Evolutionary conservation across 495 filamentous ascomycete species (phyloP).

Genomic region (Aspergillus bertholletiae): DNA sequence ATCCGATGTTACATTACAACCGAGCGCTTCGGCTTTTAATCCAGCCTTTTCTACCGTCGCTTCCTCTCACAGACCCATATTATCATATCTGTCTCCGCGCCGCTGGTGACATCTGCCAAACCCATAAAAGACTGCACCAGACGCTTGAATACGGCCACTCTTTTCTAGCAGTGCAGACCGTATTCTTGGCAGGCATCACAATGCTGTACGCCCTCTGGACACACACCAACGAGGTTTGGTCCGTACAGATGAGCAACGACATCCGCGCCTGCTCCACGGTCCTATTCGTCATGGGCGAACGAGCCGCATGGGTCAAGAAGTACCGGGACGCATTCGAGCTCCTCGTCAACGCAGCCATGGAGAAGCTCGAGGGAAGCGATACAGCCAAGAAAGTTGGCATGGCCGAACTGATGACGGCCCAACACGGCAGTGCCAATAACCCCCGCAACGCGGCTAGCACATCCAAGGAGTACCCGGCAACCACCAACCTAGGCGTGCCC

Average conservation of each 20-base stretch:
- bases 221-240: constrained; percentile 47
- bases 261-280: constrained; percentile 53
- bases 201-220: constrained; percentile 48
- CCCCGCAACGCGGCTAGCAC: not conserved
- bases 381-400: constrained; percentile 36
- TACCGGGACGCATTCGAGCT: constrained; percentile 54
- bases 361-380: constrained; percentile 44
- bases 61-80: constrained; percentile 47
- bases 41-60: constrained; percentile 48
- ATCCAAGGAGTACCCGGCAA: constrained; percentile 10
- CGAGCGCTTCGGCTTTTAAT: constrained; percentile 48
- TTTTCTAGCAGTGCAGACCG: constrained; percentile 51
- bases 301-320: constrained; percentile 49
- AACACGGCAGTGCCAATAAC: constrained; percentile 20
- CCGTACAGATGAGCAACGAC: constrained; percentile 50
- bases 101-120: constrained; percentile 51
- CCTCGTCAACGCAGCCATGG: constrained; percentile 52
- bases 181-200: constrained; percentile 54
- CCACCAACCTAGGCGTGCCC: not conserved
- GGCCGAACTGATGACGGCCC: constrained; percentile 42
- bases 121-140: constrained; percentile 51
- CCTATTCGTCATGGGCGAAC: constrained; percentile 53
- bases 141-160: constrained; percentile 52
- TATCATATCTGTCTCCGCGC: constrained; percentile 49
- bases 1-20: constrained; percentile 50